These are phyloP conservation scores for Colletotrichum tropicale DNA, from an alignment of 2,329 filamentous ascomycete species.

Conservation along the genomic window DNA sequence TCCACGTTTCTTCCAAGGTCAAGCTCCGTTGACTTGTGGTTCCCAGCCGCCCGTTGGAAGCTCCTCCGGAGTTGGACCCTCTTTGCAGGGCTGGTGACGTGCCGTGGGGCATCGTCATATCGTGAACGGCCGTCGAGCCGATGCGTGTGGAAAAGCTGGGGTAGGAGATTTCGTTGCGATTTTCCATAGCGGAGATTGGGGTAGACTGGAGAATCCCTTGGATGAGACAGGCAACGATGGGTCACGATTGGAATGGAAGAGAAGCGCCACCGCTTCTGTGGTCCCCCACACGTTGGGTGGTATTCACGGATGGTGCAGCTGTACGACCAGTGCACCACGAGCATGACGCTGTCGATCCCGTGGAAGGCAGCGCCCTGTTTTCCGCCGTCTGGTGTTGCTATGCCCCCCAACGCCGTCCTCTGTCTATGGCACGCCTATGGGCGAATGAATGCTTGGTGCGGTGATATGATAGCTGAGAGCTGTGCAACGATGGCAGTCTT, in stretches of 20 bases:
- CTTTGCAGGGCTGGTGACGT: background rate
- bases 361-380: background rate
- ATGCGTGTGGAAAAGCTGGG: background rate
- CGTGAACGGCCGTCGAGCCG: background rate
- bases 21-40: background rate
- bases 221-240: background rate
- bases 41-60: background rate
- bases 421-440: background rate
- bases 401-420: background rate
- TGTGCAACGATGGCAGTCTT: slow-evolving; percentile 3
- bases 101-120: background rate
- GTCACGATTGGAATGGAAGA: background rate
- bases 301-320: background rate
- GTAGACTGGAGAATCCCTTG: background rate
- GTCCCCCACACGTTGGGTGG: background rate
- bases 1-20: background rate
- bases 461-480: background rate
- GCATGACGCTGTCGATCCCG: slow-evolving; percentile 4
- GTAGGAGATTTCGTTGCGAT: background rate
- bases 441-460: background rate
- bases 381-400: background rate
- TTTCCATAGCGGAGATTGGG: background rate
- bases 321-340: background rate
- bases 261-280: slow-evolving; percentile 5
- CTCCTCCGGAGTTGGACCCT: background rate